Evolutionary conservation across 148 eudicot genomes (phyloP), one percentile per base, ranked within the genome.

Genomic region (Talinum fruticosum): DNA sequence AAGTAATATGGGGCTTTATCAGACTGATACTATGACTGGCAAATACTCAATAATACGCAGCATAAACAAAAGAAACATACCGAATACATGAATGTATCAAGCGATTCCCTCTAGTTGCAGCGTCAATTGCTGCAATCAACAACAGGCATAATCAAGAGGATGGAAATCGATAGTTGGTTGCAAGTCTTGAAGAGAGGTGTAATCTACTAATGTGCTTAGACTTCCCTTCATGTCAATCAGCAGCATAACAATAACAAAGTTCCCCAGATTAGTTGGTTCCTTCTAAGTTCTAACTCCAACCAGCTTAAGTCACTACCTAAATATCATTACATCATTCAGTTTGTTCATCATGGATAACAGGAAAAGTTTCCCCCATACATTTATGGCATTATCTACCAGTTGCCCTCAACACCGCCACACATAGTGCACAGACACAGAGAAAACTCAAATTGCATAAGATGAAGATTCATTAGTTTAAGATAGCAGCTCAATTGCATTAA

Each of bases 11-110:
- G 49, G 36, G 38, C 26, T 65, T 53, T 54, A 38, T 19, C 28
- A 37, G 29, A 41, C 23, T 36, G 69, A 28, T 49, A n/a, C 29
- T 29, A 18, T 8, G 32, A 10, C 32, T 51, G 37, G 34, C 49
- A 68, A 51, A 51, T 5, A 21, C 37, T 34, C 41, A 70, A 32
- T 23, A 14, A 4, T 10, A 36, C 64, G 30, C 71, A 64, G 77
- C 68, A 59, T 71, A 64, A 74, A 29, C 23, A 53, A 37, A 79
- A 47, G 23, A 71, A 6, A 74, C 37, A 71, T 86, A 95, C 98
- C 97, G 91, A 76, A 90, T 88, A 82, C 98, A 95, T 61, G 98
- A 95, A 73, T 90, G 92, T 81, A 95, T 95, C 75, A 88, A 92
- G 19, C 89, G 90, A 78, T 95, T 95, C 72, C 98, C 98, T 85